Evolutionary conservation across 164 flowering plant species (phyloP), one percentile per base, ranked within the genome.

Genomic region (Aristolochia californica): DNA sequence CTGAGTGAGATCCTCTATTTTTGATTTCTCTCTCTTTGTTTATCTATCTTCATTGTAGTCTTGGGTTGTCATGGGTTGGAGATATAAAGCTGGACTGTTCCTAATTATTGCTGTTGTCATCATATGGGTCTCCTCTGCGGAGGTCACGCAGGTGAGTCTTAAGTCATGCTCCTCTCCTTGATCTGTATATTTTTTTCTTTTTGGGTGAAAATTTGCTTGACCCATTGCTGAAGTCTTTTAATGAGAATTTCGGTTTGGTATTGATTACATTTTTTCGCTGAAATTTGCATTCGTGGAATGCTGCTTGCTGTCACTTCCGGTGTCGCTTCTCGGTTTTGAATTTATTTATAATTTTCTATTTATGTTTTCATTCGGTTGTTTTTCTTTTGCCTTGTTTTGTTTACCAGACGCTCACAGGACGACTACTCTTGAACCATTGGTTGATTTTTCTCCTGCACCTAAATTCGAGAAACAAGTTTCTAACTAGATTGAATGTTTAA

Each of bases 51-150:
- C 10, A 12, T 4, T 34, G 7, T 34, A 34, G 40, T 2, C 40
- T 34, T 34, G 40, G 40, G 63, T 73, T 66, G 59, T 63, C 34
- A 89, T 89, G 98, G 76, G 81, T 62, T 91, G 82, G 94, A 85
- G 70, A 68, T 91, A 91, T 55, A 84, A 50, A 34, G 91, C 91
- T 44, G 98, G 98, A 30, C 68, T 91, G 77, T 68, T 78, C 56
- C 73, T 91, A 27, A 88, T 88, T 23, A 80, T 57, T 26, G 68
- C 95, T 47, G 95, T 87, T 54, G 98, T 91, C 48, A 51, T 88
- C 30, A 91, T 88, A 45, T 91, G 98, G 98, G 98, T 91, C 51
- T 63, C 83, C 49, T 91, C 98, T 55, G 97, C 97, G 20, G 98
- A 91, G 75, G 97, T 91, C 65, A 88, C 95, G 21, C 97, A 91